Evolutionary conservation across 257 asterid genomes (phyloP).

Genomic region (Cruciata laevipes): DNA sequence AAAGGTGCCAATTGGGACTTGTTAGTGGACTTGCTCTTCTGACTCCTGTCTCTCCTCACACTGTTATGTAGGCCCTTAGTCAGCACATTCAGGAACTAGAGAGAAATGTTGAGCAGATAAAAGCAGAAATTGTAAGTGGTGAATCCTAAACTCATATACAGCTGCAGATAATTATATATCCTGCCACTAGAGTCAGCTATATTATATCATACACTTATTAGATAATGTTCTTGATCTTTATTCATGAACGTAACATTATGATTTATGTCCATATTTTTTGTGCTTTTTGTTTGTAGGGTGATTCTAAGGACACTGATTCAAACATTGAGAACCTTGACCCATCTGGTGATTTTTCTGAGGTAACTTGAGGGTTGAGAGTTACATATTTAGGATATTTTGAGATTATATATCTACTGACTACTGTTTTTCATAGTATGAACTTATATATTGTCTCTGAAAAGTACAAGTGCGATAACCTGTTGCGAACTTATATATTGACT

Average conservation of each 20-base stretch:
- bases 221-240: not conserved
- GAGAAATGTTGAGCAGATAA: constrained; percentile 62
- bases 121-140: constrained; percentile 61
- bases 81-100: constrained; percentile 91
- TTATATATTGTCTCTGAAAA: not conserved
- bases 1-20: not conserved
- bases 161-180: not conserved
- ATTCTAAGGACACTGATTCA: constrained; percentile 33
- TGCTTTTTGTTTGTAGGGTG: constrained; percentile 35
- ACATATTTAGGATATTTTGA: not conserved
- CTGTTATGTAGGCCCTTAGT: constrained; percentile 70
- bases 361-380: constrained; percentile 38
- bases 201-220: not conserved
- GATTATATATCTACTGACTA: not conserved
- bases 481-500: too few relatives aligned
- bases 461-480: not conserved
- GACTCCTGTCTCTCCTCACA: constrained; percentile 13
- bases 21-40: constrained; percentile 8
- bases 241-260: not conserved
- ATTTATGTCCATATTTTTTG: not conserved
- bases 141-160: constrained; percentile 9
- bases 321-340: constrained; percentile 31
- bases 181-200: not conserved
- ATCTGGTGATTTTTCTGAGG: constrained; percentile 34
- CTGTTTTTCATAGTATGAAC: not conserved